Conservation (phyloP, 257 asterid genomes). For the Solanum raphanifolium region DNA sequence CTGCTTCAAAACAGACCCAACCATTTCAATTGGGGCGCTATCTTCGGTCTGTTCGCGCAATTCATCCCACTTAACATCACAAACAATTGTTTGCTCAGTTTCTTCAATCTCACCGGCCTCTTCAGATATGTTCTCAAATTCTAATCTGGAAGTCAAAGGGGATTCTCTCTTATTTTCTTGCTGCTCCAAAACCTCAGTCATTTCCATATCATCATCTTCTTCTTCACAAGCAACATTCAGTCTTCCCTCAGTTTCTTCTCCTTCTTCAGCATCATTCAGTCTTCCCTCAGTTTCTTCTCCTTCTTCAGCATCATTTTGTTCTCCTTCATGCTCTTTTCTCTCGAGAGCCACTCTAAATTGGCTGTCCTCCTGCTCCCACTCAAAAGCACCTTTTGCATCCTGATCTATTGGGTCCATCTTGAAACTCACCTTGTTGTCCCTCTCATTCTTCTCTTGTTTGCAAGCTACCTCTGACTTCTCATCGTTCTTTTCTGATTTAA, state of each 20-base stretch:
- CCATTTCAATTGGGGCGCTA: constrained; percentile 17
- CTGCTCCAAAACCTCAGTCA: constrained; percentile 10
- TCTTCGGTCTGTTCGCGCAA: constrained; percentile 20
- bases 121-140: constrained; percentile 10
- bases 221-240: constrained; percentile 5
- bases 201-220: constrained; percentile 13
- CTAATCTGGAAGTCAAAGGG: background rate
- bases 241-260: constrained; percentile 18
- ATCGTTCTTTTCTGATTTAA: constrained; percentile 2
- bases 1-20: background rate
- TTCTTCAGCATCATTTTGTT: constrained; percentile 10
- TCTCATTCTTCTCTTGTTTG: constrained; percentile 15
- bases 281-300: constrained; percentile 18
- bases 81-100: constrained; percentile 9
- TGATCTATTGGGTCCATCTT: constrained; percentile 9
- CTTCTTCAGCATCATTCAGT: constrained; percentile 9
- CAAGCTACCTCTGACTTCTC: constrained; percentile 13
- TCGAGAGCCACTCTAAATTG: constrained; percentile 5
- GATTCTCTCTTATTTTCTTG: constrained; percentile 4
- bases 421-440: constrained; percentile 4
- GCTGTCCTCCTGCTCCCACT: constrained; percentile 17
- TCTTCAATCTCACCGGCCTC: constrained; percentile 14
- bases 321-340: constrained; percentile 8
- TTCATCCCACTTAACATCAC: constrained; percentile 21
- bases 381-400: constrained; percentile 13